Percentiles rank a stretch among this genome's conserved stretches.
Conservation (phyloP, 2,329 filamentous ascomycete species). For the Paracorniculantispora psalliotae region DNA sequence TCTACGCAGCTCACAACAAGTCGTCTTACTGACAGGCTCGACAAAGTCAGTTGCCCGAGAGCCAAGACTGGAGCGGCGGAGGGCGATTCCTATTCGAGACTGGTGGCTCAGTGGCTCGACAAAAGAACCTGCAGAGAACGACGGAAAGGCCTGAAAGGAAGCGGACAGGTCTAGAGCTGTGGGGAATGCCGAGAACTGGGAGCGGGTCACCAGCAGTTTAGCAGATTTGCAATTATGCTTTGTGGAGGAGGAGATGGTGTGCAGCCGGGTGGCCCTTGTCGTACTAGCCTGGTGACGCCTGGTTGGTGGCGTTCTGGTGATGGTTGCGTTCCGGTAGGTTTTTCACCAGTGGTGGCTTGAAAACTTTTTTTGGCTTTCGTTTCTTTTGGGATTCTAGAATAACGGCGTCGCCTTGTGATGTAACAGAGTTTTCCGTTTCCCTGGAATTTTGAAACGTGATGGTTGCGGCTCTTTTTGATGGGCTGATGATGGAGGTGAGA, state of each 20-base stretch:
- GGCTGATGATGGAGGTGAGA: background rate
- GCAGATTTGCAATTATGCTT: constrained; percentile 7
- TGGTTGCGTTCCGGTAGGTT: background rate
- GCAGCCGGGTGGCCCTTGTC: background rate
- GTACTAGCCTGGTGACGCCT: background rate
- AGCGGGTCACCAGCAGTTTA: background rate
- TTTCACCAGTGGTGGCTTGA: background rate
- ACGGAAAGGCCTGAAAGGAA: background rate
- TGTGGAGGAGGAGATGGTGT: constrained; percentile 8
- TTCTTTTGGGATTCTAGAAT: background rate
- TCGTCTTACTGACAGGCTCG: no score
- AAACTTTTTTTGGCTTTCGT: background rate
- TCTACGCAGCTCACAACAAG: background rate
- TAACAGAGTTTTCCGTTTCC: background rate
- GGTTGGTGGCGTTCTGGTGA: background rate
- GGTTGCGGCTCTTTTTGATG: background rate
- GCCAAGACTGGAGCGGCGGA: constrained; percentile 21
- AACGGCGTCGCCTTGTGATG: no score
- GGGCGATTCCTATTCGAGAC: constrained; percentile 18
- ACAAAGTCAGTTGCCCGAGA: background rate
- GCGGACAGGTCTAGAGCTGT: background rate
- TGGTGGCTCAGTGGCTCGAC: constrained; percentile 15
- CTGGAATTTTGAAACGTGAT: background rate
- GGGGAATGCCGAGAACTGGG: constrained; percentile 5
- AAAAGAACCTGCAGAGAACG: constrained; percentile 17